A percentile compares a stretch with the other conserved stretches of the same genome.
These are phyloP conservation scores for Lipomyces oligophaga DNA, from an alignment of 805 yeast species.

Conservation along the genomic window DNA sequence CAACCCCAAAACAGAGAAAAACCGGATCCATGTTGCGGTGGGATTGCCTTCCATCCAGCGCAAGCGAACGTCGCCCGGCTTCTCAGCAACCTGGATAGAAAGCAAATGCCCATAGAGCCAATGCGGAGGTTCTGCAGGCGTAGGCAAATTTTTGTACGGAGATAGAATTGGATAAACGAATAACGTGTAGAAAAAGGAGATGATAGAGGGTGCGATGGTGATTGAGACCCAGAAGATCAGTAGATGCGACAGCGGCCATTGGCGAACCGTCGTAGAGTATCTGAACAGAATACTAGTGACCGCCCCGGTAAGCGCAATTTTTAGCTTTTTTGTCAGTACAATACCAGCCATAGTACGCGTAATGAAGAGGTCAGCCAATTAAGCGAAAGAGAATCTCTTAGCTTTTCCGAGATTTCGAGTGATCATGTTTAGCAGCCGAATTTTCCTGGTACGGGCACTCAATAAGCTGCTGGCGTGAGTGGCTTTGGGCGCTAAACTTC, in stretches of 20 bases:
- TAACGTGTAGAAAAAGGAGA: not conserved
- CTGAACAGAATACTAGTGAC: no score
- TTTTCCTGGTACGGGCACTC: no score
- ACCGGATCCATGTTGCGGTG: conserved; percentile 15
- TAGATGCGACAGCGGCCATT: not conserved
- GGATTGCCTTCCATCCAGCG: conserved; percentile 13
- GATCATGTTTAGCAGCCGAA: no score
- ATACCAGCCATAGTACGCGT: no score
- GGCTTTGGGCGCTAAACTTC: no score
- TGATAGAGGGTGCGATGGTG: not conserved
- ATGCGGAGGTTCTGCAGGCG: conserved; percentile 10
- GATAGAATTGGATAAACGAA: conserved; percentile 15
- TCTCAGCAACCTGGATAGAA: not conserved
- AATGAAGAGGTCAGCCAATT: no score
- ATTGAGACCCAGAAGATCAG: not conserved
- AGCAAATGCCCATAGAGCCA: conserved; percentile 18
- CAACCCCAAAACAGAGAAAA: conserved; percentile 5
- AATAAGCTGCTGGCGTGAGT: no score
- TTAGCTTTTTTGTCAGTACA: no score
- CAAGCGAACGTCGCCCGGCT: conserved; percentile 9
- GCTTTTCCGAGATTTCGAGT: no score
- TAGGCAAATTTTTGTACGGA: conserved; percentile 13
- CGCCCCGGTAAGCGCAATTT: no score
- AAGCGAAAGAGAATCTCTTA: no score
- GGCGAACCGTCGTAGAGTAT: no score